These are phyloP conservation scores for Mentha longifolia DNA, from an alignment of 257 asterid genomes.

Conservation along the genomic window DNA sequence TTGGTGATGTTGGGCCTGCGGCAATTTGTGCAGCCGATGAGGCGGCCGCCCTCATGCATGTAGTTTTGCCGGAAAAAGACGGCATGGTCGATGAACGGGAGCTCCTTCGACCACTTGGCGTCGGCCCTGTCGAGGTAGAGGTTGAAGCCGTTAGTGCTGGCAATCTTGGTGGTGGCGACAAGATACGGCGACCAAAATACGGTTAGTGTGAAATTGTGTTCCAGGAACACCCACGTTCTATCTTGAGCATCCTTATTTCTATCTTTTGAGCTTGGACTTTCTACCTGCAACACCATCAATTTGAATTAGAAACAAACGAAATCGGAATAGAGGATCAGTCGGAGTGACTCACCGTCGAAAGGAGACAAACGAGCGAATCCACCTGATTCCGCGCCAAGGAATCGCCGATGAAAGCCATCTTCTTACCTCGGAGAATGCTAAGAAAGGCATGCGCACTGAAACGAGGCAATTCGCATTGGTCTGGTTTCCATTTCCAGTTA, in stretches of 20 bases:
- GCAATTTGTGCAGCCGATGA: too few relatives aligned
- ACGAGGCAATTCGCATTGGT: constrained; percentile 55
- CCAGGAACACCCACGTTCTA: constrained; percentile 47
- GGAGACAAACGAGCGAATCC: constrained; percentile 78
- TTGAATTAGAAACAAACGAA: too few relatives aligned
- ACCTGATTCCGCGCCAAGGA: constrained; percentile 71
- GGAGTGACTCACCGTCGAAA: constrained; percentile 72
- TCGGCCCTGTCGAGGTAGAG: constrained; percentile 51
- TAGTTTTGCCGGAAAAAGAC: too few relatives aligned
- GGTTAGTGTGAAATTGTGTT: constrained; percentile 45
- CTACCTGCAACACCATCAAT: constrained; percentile 35
- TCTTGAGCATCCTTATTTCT: constrained; percentile 28
- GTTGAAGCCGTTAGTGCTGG: constrained; percentile 45
- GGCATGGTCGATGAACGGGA: too few relatives aligned
- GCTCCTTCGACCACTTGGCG: constrained; percentile 44
- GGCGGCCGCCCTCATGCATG: too few relatives aligned
- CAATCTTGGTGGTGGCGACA: constrained; percentile 37
- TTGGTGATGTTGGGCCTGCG: too few relatives aligned
- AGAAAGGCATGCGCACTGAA: constrained; percentile 53
- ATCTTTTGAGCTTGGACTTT: constrained; percentile 33
- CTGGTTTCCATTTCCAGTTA: constrained; percentile 84
- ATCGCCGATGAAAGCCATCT: constrained; percentile 82
- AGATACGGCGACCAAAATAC: constrained; percentile 54
- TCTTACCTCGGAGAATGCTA: constrained; percentile 48
- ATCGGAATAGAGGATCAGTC: too few relatives aligned